phyloP scores from a whole-genome alignment of 2,329 filamentous ascomycete species.

The Diplodia seriata region DNA sequence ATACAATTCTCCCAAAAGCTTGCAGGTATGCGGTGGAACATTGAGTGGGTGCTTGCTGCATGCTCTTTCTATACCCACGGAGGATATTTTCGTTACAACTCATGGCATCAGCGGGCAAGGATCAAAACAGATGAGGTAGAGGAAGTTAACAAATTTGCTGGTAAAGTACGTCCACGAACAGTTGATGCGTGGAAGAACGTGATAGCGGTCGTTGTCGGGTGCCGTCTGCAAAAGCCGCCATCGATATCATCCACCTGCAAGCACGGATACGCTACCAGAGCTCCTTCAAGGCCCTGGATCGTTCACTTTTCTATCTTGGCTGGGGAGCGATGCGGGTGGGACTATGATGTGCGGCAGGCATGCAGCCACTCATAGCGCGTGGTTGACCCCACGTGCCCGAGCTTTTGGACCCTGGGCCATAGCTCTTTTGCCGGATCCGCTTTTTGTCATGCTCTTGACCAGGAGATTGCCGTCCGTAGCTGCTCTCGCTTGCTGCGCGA shows the following conservation, averaged over 20 bases:
- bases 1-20: not conserved
- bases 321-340: not conserved
- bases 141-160: not conserved
- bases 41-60: not conserved
- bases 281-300: not conserved
- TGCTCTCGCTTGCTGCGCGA: not conserved
- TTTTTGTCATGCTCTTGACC: not conserved
- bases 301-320: not conserved
- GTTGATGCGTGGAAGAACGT: not conserved
- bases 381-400: constrained; percentile 11
- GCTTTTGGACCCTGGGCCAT: not conserved
- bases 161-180: not conserved
- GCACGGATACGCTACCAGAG: not conserved
- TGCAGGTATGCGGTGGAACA: not conserved
- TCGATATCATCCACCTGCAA: not conserved
- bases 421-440: not conserved
- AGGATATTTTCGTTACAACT: not conserved
- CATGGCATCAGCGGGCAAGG: not conserved
- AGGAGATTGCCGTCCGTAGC: not conserved
- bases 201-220: not conserved
- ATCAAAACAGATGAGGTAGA: not conserved
- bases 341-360: constrained; percentile 3
- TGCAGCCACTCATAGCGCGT: constrained; percentile 3
- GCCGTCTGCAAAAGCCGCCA: not conserved
- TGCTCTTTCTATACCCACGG: constrained; percentile 15